Percentiles rank a stretch among this genome's conserved stretches.
These are phyloP conservation scores for Diplodia sapinea DNA, from an alignment of 2,329 filamentous ascomycete genomes.

Conservation along the genomic window DNA sequence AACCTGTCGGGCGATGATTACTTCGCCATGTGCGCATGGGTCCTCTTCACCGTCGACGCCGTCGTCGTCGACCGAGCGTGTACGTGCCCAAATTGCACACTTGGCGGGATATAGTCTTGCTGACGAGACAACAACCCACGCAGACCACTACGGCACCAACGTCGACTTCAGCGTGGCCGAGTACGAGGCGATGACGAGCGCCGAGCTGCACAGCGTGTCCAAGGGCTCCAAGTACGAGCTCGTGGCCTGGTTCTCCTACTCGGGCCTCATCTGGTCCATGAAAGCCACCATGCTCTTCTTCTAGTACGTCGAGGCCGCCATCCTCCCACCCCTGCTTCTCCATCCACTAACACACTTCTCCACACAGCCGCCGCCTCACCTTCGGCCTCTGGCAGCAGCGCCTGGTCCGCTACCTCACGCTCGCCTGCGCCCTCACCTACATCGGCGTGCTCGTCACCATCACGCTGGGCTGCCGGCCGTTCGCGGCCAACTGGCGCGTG, in stretches of 20 bases:
- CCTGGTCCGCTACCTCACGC: neutral
- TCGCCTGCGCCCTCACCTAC: slow-evolving; percentile 39
- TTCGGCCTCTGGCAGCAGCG: neutral
- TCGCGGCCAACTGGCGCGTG: slow-evolving; percentile 41
- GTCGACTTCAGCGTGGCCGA: neutral
- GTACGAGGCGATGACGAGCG: neutral
- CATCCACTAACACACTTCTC: slow-evolving; percentile 34
- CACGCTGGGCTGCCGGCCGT: slow-evolving; percentile 39
- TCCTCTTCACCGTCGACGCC: slow-evolving; percentile 9
- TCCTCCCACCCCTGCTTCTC: too few species aligned
- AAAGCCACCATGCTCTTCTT: slow-evolving; percentile 43
- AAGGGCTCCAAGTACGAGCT: neutral
- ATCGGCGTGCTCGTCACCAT: slow-evolving; percentile 45
- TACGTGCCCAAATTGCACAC: neutral
- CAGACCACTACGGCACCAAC: slow-evolving; percentile 12
- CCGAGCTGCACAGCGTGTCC: neutral
- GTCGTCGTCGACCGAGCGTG: slow-evolving; percentile 5
- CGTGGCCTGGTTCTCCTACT: slow-evolving; percentile 38
- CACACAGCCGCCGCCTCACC: slow-evolving; percentile 36
- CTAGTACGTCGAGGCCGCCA: slow-evolving; percentile 27
- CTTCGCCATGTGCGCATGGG: slow-evolving; percentile 40
- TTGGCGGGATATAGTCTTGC: neutral
- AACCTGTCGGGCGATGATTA: slow-evolving; percentile 51
- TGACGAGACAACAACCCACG: too few species aligned
- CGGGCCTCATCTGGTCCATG: slow-evolving; percentile 46